phyloP scores from a whole-genome alignment of 225 moss, liverwort and hornwort species.

The Sphagnum tenellum region DNA sequence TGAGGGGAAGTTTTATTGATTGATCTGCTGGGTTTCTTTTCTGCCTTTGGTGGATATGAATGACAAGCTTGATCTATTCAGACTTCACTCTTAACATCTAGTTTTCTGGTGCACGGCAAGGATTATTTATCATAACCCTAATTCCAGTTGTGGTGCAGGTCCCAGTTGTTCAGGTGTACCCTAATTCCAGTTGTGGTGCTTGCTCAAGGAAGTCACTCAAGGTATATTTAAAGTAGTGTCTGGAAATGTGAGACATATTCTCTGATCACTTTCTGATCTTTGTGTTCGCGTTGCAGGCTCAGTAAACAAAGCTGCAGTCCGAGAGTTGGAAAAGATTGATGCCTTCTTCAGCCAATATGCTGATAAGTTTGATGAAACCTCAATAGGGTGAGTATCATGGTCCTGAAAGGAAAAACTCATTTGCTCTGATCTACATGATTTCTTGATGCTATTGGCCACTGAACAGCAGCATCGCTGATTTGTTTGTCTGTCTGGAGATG shows the following conservation, averaged over 20 bases:
- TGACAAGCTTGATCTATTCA: background rate
- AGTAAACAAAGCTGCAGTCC: constrained; percentile 82
- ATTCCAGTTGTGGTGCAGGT: background rate
- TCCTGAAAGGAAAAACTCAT: background rate
- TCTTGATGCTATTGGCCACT: too few relatives aligned
- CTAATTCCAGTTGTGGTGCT: background rate
- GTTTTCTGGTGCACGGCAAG: background rate
- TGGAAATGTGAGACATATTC: constrained; percentile 1
- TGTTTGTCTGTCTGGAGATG: too few relatives aligned
- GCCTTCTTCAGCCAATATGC: constrained; percentile 79
- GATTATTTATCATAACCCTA: background rate
- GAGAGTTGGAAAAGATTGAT: constrained; percentile 93
- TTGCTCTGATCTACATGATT: too few relatives aligned
- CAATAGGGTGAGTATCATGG: constrained; percentile 64
- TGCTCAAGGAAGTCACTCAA: background rate
- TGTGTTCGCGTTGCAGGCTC: constrained; percentile 14
- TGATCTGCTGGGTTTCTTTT: too few relatives aligned
- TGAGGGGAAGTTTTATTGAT: too few relatives aligned
- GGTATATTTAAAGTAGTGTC: background rate
- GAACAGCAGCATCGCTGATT: too few relatives aligned
- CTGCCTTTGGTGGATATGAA: too few relatives aligned
- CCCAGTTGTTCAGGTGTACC: background rate
- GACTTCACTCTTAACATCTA: background rate
- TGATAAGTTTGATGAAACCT: constrained; percentile 69
- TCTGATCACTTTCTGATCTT: constrained; percentile 11